Percentiles rank a stretch among this genome's conserved stretches.
phyloP scores from a whole-genome alignment of 768 basidiomycete genomes.

The Tylopilus sp. region DNA sequence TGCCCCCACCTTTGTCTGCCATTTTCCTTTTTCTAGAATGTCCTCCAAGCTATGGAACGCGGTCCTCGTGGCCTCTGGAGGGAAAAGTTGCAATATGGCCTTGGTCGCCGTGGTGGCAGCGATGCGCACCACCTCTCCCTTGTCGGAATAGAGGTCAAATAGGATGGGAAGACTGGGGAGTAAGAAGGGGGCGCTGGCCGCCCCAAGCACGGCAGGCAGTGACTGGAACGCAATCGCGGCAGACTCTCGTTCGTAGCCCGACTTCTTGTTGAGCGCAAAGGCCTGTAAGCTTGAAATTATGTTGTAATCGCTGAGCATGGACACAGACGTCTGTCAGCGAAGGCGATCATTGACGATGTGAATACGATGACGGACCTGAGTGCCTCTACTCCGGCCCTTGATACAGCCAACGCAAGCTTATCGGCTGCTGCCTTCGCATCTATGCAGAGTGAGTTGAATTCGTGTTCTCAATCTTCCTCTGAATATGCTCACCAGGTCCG shows the following conservation, averaged over 20 bases:
- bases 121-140: constrained; percentile 84
- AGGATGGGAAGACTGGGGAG: constrained; percentile 73
- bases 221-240: constrained; percentile 79
- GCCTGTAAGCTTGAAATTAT: constrained; percentile 61
- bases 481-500: constrained; percentile 46
- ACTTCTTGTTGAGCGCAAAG: constrained; percentile 82
- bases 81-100: constrained; percentile 77
- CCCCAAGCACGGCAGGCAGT: constrained; percentile 65
- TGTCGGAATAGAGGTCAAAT: constrained; percentile 87
- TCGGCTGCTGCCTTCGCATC: constrained; percentile 86
- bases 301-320: constrained; percentile 47
- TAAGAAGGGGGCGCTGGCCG: constrained; percentile 67
- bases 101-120: constrained; percentile 82
- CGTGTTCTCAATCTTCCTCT: neutral
- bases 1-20: constrained; percentile 92
- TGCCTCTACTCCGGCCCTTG: constrained; percentile 57
- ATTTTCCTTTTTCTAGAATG: constrained; percentile 83
- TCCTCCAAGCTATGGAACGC: constrained; percentile 68
- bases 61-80: constrained; percentile 72
- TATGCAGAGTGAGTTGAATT: constrained; percentile 26
- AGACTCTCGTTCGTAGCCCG: constrained; percentile 85
- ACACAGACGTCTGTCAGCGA: constrained; percentile 15
- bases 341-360: constrained; percentile 2
- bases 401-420: constrained; percentile 68
- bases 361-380: constrained; percentile 46